Evolutionary conservation across 2,329 filamentous ascomycete genomes (phyloP).

Genomic region (Pseudophaeomoniella oleicola): DNA sequence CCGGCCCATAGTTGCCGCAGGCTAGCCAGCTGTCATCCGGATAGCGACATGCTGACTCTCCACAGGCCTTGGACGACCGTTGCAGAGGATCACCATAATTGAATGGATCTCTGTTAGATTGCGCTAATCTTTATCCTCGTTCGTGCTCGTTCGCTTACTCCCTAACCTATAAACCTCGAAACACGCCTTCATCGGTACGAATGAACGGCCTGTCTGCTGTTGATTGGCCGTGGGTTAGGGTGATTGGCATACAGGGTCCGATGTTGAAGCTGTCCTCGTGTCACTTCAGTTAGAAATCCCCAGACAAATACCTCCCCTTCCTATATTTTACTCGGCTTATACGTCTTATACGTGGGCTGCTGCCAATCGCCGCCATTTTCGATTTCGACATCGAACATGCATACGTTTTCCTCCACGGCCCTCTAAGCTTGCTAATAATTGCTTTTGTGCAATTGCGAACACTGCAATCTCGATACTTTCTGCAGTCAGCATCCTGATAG

Average conservation of each 20-base stretch:
- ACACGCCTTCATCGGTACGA: neutral
- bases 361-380: neutral
- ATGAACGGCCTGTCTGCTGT: neutral
- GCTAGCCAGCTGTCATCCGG: too few species aligned
- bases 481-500: neutral
- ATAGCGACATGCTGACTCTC: too few species aligned
- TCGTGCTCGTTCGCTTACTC: neutral
- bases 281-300: neutral
- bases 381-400: too few species aligned
- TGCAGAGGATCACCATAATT: too few species aligned
- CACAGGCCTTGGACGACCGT: too few species aligned
- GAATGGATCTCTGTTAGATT: too few species aligned
- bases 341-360: neutral
- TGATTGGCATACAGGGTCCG: too few species aligned
- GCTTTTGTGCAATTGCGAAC: neutral
- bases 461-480: neutral
- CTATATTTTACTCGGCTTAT: neutral
- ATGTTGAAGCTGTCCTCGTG: neutral
- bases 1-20: too few species aligned
- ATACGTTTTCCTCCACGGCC: too few species aligned
- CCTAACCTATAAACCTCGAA: neutral
- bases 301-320: too few species aligned
- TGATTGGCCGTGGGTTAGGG: neutral
- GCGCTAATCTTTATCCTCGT: neutral
- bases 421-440: neutral